Base-by-base conservation (phyloP, 805 yeast species). In the Saccharomyces mikatae region DNA sequence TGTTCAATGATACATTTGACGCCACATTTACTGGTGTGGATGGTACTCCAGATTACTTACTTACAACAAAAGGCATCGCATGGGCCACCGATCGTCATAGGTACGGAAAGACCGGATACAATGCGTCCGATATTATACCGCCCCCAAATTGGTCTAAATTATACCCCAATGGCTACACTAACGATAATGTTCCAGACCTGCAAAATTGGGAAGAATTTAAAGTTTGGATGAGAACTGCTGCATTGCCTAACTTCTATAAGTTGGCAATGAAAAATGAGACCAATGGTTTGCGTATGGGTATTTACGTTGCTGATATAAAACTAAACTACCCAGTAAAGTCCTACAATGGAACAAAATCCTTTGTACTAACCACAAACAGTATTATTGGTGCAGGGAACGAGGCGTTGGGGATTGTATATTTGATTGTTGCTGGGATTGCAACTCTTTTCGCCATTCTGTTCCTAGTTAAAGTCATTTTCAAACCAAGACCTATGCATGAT, bases 151-250 rank as follows among this genome's bases (percentile, higher is more conserved):
- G 95, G 95, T 68, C 72, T 47, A 81, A 82, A 65, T 71, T 58
- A 70, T 87, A 68, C 60, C 95, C 95, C 0, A 63, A 86, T 52
- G 95, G 95, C 2, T 87, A 87, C 66, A 86, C 81, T 8, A 79
- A 78, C 21, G 76, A 77, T 0, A 87, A 86, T 64, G 50, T 87
- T 51, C 94, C 94, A 4, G 87, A 86, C 65, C 67, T 87, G 36
- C 73, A 83, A 1, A 69, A 74, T 5, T 83, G 89, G 89, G 80
- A 77, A 55, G 83, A 82, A 56, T 78, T 87, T 56, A 91, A 87
- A 64, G 85, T 87, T 60, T 87, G 95, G 95, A 86, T 87, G 92
- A 79, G 88, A 58, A 90, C 97, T 1, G 96, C 98, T 0, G 97
- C 95, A 0, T 75, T 94, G 58, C 96, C 98, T 21, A 81, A 84